Conservation (phyloP, 2,329 filamentous ascomycete species). For the Cadophora sp. region DNA sequence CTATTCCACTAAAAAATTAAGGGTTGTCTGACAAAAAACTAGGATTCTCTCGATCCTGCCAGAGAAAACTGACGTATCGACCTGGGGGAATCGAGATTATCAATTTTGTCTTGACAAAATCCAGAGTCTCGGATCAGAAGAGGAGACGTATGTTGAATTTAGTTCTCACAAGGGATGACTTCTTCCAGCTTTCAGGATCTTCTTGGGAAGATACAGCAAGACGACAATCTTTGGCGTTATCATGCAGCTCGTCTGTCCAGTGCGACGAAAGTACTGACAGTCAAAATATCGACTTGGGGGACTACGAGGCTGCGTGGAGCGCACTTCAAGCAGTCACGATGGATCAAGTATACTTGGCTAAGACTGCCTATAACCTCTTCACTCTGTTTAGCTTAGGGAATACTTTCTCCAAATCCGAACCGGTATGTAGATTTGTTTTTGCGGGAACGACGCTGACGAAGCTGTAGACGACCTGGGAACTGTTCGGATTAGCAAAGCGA, state of each 20-base stretch:
- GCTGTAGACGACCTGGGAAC: conserved; percentile 31
- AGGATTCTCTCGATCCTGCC: conserved; percentile 32
- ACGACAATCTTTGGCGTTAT: conserved; percentile 23
- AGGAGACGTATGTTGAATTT: conserved; percentile 32
- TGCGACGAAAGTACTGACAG: conserved; percentile 6
- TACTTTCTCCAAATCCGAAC: conserved; percentile 21
- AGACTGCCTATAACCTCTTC: conserved; percentile 37
- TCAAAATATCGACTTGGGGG: conserved; percentile 10
- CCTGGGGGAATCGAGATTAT: conserved; percentile 23
- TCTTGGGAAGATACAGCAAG: conserved; percentile 28
- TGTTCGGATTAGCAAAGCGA: conserved; percentile 31
- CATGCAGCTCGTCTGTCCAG: conserved; percentile 16
- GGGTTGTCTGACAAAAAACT: neutral
- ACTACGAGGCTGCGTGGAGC: conserved; percentile 36
- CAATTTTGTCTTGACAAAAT: conserved; percentile 34
- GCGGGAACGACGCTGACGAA: neutral
- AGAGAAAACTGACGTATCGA: conserved; percentile 22
- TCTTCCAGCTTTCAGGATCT: conserved; percentile 21
- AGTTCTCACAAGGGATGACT: conserved; percentile 27
- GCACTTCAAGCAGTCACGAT: conserved; percentile 34
- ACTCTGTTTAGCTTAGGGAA: conserved; percentile 33
- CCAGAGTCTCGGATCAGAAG: conserved; percentile 33
- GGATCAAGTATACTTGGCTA: conserved; percentile 30
- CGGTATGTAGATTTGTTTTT: conserved; percentile 22
- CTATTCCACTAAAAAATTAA: neutral